These are phyloP conservation scores for Lycium ferocissimum DNA, from an alignment of 257 asterid genomes.

Conservation along the genomic window DNA sequence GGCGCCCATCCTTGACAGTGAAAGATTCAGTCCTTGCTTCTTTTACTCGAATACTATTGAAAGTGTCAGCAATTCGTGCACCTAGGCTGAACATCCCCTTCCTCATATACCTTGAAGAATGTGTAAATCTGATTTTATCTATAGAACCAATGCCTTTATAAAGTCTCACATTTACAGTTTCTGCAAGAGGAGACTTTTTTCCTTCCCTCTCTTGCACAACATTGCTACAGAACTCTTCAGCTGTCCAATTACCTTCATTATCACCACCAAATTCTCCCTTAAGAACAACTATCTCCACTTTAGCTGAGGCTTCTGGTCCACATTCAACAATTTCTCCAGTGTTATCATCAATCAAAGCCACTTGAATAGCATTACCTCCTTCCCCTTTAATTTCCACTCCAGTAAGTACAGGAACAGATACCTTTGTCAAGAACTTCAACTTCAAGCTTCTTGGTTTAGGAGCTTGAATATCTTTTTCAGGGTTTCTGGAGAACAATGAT, in stretches of 20 bases:
- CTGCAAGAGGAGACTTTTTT: slow-evolving; percentile 50
- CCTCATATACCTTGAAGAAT: slow-evolving; percentile 32
- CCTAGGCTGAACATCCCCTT: slow-evolving; percentile 47
- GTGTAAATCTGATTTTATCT: slow-evolving; percentile 41
- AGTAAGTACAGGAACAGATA: slow-evolving; percentile 42
- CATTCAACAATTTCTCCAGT: slow-evolving; percentile 41
- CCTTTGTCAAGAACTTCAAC: slow-evolving; percentile 43
- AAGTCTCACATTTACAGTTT: slow-evolving; percentile 41
- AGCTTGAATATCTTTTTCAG: slow-evolving; percentile 28
- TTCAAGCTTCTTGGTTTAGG: slow-evolving; percentile 40
- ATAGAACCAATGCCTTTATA: slow-evolving; percentile 46
- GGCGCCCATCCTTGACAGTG: slow-evolving; percentile 45
- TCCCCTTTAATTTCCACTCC: slow-evolving; percentile 53
- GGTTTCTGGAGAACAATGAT: slow-evolving; percentile 35
- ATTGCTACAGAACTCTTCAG: slow-evolving; percentile 40
- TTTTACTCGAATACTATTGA: slow-evolving; percentile 33
- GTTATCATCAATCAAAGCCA: slow-evolving; percentile 47
- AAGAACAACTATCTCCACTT: slow-evolving; percentile 49
- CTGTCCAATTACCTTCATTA: slow-evolving; percentile 39
- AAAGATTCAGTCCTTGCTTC: slow-evolving; percentile 56
- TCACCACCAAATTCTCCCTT: slow-evolving; percentile 36
- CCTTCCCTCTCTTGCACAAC: slow-evolving; percentile 40
- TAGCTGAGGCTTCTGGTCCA: slow-evolving; percentile 52
- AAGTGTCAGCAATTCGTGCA: slow-evolving; percentile 41
- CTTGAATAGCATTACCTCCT: slow-evolving; percentile 33